Evolutionary conservation across 495 filamentous ascomycete genomes (phyloP), one percentile per base, ranked within the genome.

Genomic region (Talaromyces thailandensis): DNA sequence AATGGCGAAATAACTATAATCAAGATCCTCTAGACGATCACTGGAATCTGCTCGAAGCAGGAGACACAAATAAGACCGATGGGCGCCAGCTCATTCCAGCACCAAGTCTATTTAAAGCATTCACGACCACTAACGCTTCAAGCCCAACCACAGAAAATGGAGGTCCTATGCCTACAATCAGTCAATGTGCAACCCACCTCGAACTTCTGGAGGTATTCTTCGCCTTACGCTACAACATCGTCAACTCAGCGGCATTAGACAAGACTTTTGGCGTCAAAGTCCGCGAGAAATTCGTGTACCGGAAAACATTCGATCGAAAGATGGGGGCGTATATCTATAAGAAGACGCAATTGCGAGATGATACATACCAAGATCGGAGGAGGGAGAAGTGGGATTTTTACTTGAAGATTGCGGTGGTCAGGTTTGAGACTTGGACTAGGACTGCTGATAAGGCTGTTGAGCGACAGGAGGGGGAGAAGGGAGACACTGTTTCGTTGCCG

Each of bases 121-220:
- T 48, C 7, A 21, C 43, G n/a, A 48, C 6, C 18, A 5, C 43
- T 1, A 48, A 18, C 9, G 21, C 5, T 21, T 21, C 43, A 48
- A 21, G 4, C 43, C 16, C 4, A 9, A 48, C n/a, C n/a, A 40
- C 35, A 40, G 14, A 40, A 3, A 16, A 40, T 1, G 35, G 4
- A 40, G 12, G 14, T 0, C 0, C 35, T 16, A 16, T 70, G 28
- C 73, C 71, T 11, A 64, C 62, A 14, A 53, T 64, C n/a, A 63
- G 55, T 9, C 63, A 76, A 53, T 74, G 71, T 52, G 71, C 72
- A 6, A 64, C 68, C 8, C 74, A 76, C 53, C 67, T 76, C 2
- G 70, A 73, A 53, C 68, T 76, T 11, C 67, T 76, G 4, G 68
- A 75, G 37, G 65, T 62, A 8, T 73, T 75, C 40, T 62, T 63